Percentiles rank a stretch among this genome's conserved stretches.
These are phyloP conservation scores for Trametes cinnabarina DNA, from an alignment of 768 basidiomycete species.

Conservation along the genomic window DNA sequence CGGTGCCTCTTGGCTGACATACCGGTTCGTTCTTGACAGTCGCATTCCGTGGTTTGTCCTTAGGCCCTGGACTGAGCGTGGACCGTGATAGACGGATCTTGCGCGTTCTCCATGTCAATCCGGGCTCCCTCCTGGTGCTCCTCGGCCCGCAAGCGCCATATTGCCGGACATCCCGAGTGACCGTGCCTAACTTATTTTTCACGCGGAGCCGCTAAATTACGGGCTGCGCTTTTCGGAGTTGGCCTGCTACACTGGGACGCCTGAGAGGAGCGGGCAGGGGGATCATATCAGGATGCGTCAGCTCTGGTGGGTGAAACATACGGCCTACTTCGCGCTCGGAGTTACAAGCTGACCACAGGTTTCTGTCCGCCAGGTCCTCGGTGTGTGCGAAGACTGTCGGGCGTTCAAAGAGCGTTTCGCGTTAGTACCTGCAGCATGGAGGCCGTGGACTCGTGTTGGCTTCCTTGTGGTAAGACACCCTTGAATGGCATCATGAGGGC, in stretches of 20 bases:
- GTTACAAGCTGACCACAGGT: background rate
- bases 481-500: background rate
- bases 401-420: constrained; percentile 1
- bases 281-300: background rate
- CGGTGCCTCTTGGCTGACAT: constrained; percentile 10
- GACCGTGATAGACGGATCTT: background rate
- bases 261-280: background rate
- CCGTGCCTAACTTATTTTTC: constrained; percentile 3
- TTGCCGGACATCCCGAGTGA: background rate
- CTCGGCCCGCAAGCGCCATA: constrained; percentile 5
- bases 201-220: constrained; percentile 11
- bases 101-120: background rate
- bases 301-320: constrained; percentile 2
- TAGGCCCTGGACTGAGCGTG: background rate
- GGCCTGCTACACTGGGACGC: background rate
- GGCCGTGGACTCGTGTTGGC: background rate
- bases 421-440: background rate
- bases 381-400: background rate
- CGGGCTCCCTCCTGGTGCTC: background rate
- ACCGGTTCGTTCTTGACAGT: background rate
- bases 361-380: background rate
- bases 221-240: constrained; percentile 11
- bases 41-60: constrained; percentile 1
- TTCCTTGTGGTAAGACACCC: background rate
- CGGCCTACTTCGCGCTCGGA: background rate